Evolutionary conservation across 805 yeast species (phyloP).

Genomic region (Kodamaea jinghongensis): DNA sequence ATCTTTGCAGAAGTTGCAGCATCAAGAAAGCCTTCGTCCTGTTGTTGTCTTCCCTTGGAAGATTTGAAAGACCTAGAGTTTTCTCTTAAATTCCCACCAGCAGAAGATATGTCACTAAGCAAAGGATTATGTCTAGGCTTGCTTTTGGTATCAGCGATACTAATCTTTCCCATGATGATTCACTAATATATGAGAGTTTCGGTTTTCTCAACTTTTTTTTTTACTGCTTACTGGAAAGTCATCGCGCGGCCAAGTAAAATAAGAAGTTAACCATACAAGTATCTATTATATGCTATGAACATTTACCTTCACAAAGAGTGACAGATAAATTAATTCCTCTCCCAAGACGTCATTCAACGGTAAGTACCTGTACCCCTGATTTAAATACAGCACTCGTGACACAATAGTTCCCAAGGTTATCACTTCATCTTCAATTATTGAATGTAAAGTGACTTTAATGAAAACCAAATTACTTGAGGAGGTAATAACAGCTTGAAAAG

Average conservation of each 20-base stretch:
- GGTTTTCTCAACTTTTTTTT: constrained; percentile 4
- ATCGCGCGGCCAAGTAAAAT: constrained; percentile 5
- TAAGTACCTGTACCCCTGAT: constrained; percentile 78
- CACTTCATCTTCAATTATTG: constrained; percentile 15
- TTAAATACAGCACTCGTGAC: constrained; percentile 58
- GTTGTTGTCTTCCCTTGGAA: constrained; percentile 31
- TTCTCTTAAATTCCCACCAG: constrained; percentile 64
- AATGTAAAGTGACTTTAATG: constrained; percentile 38
- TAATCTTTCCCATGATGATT: constrained; percentile 60
- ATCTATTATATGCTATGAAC: not conserved
- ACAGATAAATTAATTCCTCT: constrained; percentile 60
- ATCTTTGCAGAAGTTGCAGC: constrained; percentile 81
- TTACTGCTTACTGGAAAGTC: constrained; percentile 4
- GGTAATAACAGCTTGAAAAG: constrained; percentile 42
- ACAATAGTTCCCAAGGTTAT: constrained; percentile 56
- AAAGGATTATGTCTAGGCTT: constrained; percentile 80
- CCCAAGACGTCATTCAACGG: constrained; percentile 78
- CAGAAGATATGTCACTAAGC: constrained; percentile 71
- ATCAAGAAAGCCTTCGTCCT: constrained; percentile 68
- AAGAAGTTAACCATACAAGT: not conserved
- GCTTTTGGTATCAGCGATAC: constrained; percentile 41
- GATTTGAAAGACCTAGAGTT: constrained; percentile 28
- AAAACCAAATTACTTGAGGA: constrained; percentile 50
- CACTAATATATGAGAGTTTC: not conserved
- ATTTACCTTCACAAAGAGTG: constrained; percentile 42